Base-by-base conservation (phyloP, 352 stramenopile genomes). In the Pythium pyrilobum region DNA sequence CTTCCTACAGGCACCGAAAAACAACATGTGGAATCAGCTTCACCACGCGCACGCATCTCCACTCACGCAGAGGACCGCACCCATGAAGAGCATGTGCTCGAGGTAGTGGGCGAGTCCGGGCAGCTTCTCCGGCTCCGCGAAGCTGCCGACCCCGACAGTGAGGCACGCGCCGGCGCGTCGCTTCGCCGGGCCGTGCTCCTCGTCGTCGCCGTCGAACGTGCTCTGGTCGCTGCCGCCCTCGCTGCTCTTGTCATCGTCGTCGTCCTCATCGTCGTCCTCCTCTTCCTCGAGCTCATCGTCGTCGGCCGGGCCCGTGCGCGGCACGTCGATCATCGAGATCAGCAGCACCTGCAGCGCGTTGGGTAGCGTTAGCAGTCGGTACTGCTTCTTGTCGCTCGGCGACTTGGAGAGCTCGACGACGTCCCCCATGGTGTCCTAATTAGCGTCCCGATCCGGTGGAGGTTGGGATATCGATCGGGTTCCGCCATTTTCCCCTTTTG, bases 51-150 rank as follows among this genome's bases (percentile, higher is more conserved):
- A n/a, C n/a, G n/a, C n/a, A n/a, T n/a, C n/a, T n/a, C 73, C n/a
- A n/a, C n/a, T n/a, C n/a, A n/a, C n/a, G n/a, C n/a, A 92, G 67
- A 6, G 83, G 85, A 71, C 73, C 49, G 29, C 66, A 39, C 89
- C 94, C 88, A 98, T 97, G 64, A 98, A 98, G 13, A 98, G 79
- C 94, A 98, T 98, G 71, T 98, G 94, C 74, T 98, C 93, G 37
- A 97, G 66, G 51, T 96, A 97, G 62, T 97, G 91, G 10, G 88
- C 88, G n/a, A 95, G 71, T 2, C 87, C 92, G 56, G 79, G 55
- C 10, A 79, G 18, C 21, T 65, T 16, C 23, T 53, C 50, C 27
- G 67, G 67, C 38, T 76, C 67, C 3, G 60, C 53, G 31, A 73
- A 63, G 28, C 62, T 72, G 16, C 67, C 67, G 7, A 76, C 64